Evolutionary conservation across 768 basidiomycete species (phyloP).

Genomic region (Hygrophoropsis aurantiaca): DNA sequence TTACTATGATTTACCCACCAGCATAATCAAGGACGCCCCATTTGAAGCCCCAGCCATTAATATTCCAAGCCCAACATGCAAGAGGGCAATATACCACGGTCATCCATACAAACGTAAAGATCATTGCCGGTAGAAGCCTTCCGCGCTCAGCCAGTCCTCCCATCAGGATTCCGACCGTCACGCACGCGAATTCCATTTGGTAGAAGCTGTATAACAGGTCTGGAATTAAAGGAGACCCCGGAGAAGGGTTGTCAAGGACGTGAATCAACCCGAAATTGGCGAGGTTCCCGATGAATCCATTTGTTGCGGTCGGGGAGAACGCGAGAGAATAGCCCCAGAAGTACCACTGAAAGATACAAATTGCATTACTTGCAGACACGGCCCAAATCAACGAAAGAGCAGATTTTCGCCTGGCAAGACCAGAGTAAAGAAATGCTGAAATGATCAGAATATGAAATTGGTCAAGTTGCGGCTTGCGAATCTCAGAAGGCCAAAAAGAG

Average conservation of each 20-base stretch:
- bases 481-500: conserved; percentile 2
- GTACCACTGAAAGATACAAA: conserved; percentile 81
- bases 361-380: conserved; percentile 68
- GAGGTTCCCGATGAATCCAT: conserved; percentile 80
- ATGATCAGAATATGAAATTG: not conserved
- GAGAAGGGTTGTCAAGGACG: conserved; percentile 71
- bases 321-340: conserved; percentile 84
- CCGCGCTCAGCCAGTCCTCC: conserved; percentile 87
- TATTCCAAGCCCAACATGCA: conserved; percentile 83
- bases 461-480: conserved; percentile 1
- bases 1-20: conserved; percentile 42
- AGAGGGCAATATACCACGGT: conserved; percentile 88
- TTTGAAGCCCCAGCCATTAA: conserved; percentile 80
- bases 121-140: conserved; percentile 76
- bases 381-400: conserved; percentile 76
- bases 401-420: conserved; percentile 68
- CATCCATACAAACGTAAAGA: conserved; percentile 82
- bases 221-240: conserved; percentile 80
- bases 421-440: conserved; percentile 71
- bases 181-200: conserved; percentile 84
- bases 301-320: conserved; percentile 75
- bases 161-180: conserved; percentile 75
- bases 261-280: conserved; percentile 72
- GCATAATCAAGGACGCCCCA: conserved; percentile 90
- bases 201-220: conserved; percentile 83